Conservation (phyloP, 331 rosid species). For the Cydonia oblonga region DNA sequence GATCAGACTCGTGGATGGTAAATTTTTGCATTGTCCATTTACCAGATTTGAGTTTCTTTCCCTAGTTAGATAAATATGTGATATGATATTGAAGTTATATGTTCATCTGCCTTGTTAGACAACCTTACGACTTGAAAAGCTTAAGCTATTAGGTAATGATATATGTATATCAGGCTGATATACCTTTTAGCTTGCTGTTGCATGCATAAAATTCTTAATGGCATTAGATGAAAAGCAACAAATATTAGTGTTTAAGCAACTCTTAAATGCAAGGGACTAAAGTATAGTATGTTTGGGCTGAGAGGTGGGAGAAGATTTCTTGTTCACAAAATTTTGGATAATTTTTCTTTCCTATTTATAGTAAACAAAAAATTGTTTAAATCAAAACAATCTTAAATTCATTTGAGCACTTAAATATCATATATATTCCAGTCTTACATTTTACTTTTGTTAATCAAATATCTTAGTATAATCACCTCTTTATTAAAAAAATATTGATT, state of each 20-base stretch:
- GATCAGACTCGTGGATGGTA: conserved; percentile 99
- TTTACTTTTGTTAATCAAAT: not conserved
- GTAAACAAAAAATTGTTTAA: not conserved
- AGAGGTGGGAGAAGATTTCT: too few relatives aligned
- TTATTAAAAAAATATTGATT: not conserved
- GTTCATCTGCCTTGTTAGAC: not conserved
- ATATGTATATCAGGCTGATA: not conserved
- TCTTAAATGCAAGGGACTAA: too few relatives aligned
- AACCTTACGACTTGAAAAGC: not conserved
- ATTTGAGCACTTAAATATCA: not conserved
- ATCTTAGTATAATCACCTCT: not conserved
- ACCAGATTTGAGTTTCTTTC: not conserved
- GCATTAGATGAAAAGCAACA: not conserved
- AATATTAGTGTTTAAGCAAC: not conserved
- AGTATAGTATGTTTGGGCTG: too few relatives aligned
- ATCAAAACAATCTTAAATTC: not conserved
- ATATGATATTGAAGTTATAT: not conserved
- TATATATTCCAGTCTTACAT: not conserved
- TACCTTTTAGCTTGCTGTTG: not conserved
- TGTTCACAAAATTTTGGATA: not conserved
- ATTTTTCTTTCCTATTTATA: not conserved
- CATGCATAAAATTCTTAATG: not conserved
- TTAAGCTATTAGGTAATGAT: not conserved
- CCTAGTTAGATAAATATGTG: not conserved
- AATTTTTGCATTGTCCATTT: conserved; percentile 9